Conservation (phyloP, 352 stramenopile species). For the Phytophthora constricta region DNA sequence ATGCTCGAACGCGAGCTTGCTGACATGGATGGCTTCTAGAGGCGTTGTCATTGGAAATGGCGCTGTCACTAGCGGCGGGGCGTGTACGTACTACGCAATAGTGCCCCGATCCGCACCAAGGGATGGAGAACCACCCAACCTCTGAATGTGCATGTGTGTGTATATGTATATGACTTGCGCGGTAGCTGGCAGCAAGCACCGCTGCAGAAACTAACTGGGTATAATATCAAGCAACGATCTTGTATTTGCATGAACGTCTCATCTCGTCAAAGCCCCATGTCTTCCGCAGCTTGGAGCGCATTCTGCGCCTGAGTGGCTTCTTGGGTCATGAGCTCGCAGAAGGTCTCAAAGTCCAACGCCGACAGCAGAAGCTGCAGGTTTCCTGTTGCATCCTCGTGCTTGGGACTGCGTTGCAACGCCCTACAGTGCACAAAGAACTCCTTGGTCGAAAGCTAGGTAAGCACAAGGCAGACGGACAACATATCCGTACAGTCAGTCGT, state of each 20-base stretch:
- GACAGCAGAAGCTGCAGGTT: constrained; percentile 60
- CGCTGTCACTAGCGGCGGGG: constrained; percentile 5
- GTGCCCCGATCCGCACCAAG: constrained; percentile 4
- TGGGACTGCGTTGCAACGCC: constrained; percentile 34
- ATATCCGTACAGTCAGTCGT: too few relatives aligned
- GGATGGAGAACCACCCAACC: background rate
- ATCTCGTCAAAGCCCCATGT: constrained; percentile 68
- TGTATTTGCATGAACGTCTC: constrained; percentile 24
- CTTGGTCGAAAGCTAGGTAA: constrained; percentile 45
- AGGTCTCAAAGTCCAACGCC: constrained; percentile 60
- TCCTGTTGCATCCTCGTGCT: constrained; percentile 42
- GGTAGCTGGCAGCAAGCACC: constrained; percentile 18
- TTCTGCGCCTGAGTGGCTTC: constrained; percentile 57
- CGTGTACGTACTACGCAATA: background rate
- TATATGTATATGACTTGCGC: constrained; percentile 36
- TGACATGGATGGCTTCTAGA: constrained; percentile 57
- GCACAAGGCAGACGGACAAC: background rate
- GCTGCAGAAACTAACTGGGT: constrained; percentile 40
- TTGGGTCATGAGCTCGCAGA: constrained; percentile 59
- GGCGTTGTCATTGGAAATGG: constrained; percentile 39
- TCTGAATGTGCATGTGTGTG: constrained; percentile 28
- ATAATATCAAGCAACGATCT: constrained; percentile 42
- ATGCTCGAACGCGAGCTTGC: constrained; percentile 72
- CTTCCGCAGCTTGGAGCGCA: constrained; percentile 54
- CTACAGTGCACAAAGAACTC: constrained; percentile 63